Percentiles rank a stretch among this genome's conserved stretches.
These are phyloP conservation scores for Protomyces pachydermus DNA, from an alignment of 1,139 yeast genomes.

Conservation along the genomic window DNA sequence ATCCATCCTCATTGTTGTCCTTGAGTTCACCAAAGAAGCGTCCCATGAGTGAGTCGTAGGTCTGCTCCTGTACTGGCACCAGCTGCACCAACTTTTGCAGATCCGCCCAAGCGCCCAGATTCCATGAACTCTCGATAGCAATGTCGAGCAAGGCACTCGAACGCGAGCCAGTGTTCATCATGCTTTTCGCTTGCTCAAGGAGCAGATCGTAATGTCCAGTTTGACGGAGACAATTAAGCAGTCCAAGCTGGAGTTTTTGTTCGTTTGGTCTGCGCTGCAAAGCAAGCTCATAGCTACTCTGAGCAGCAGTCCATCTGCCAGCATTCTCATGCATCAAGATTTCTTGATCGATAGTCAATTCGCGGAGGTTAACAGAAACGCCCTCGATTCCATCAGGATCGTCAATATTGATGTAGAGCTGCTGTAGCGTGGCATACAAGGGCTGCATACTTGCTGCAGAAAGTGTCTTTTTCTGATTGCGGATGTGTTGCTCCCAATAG, in stretches of 20 bases:
- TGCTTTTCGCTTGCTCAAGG: constrained; percentile 9
- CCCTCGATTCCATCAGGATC: constrained; percentile 92
- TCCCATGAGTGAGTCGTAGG: constrained; percentile 64
- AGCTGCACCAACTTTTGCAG: constrained; percentile 54
- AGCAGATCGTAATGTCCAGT: constrained; percentile 54
- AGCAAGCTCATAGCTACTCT: constrained; percentile 73
- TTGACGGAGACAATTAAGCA: constrained; percentile 52
- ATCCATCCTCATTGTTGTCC: constrained; percentile 38
- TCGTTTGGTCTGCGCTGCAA: constrained; percentile 45
- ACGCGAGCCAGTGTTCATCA: constrained; percentile 1
- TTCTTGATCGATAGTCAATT: constrained; percentile 55
- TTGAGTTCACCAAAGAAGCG: constrained; percentile 51
- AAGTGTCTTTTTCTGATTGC: constrained; percentile 36
- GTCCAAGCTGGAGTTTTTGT: constrained; percentile 42
- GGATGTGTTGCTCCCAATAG: constrained; percentile 71
- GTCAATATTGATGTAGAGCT: constrained; percentile 78
- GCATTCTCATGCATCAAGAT: constrained; percentile 75
- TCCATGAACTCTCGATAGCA: constrained; percentile 71
- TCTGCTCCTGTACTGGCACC: constrained; percentile 40
- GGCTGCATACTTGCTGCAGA: constrained; percentile 38
- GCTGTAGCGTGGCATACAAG: constrained; percentile 48
- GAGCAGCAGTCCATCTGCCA: constrained; percentile 82
- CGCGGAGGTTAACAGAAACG: constrained; percentile 63
- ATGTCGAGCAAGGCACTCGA: constrained; percentile 34
- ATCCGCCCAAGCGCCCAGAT: constrained; percentile 53